Percentiles rank a stretch among this genome's conserved stretches.
phyloP scores from a whole-genome alignment of 345 rosid genomes.

The Triadica sebifera region DNA sequence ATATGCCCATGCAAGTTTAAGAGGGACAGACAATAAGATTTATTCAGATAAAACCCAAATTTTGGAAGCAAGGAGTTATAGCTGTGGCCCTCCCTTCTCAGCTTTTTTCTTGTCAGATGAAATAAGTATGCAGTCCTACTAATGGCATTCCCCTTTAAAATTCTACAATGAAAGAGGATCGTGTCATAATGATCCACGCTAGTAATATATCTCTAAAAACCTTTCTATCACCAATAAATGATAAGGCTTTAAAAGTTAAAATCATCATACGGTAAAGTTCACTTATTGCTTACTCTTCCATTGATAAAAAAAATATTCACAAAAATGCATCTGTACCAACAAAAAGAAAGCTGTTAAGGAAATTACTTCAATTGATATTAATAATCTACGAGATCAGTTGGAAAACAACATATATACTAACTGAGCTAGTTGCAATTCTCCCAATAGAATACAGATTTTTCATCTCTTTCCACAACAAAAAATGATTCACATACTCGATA shows the following conservation, averaged over 20 bases:
- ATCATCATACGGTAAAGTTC: neutral
- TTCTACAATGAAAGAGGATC: neutral
- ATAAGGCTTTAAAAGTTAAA: neutral
- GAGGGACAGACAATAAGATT: neutral
- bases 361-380: neutral
- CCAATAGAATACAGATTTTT: neutral
- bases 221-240: neutral
- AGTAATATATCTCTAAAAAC: neutral
- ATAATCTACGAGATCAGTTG: neutral
- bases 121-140: neutral
- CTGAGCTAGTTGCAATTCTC: neutral
- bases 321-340: neutral
- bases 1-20: neutral
- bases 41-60: neutral
- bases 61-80: neutral
- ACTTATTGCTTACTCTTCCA: neutral
- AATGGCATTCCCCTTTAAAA: neutral
- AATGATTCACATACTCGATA: neutral
- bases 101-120: neutral
- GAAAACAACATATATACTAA: neutral
- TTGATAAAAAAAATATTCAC: neutral
- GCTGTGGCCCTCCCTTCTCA: neutral
- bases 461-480: neutral
- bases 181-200: neutral
- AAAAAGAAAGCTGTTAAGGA: neutral